Evolutionary conservation across 192 early-diverging fungal species (phyloP).

Genomic region (Funneliformis mosseae): DNA sequence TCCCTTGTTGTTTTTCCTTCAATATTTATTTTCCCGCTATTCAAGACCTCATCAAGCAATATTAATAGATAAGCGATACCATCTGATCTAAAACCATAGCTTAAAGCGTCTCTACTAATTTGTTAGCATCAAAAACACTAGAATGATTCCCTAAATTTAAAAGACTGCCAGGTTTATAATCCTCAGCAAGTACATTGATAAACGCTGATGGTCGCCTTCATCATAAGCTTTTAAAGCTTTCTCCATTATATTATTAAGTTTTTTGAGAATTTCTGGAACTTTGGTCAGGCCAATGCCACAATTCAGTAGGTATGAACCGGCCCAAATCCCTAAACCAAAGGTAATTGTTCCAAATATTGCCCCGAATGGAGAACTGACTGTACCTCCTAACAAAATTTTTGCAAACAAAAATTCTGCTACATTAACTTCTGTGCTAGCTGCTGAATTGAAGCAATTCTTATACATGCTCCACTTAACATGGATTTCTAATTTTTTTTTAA

Average conservation of each 20-base stretch:
- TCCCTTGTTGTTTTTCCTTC: neutral
- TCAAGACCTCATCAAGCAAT: neutral
- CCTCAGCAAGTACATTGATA: neutral
- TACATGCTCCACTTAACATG: too few relatives aligned
- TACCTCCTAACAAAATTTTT: too few relatives aligned
- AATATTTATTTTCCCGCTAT: neutral
- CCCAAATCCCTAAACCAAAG: too few relatives aligned
- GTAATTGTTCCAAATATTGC: too few relatives aligned
- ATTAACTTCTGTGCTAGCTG: too few relatives aligned
- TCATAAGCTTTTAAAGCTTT: neutral
- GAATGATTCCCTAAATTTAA: neutral
- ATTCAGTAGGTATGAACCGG: too few relatives aligned
- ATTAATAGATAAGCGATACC: slow-evolving; percentile 4
- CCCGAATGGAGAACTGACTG: too few relatives aligned
- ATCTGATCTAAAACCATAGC: neutral
- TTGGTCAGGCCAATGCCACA: too few relatives aligned
- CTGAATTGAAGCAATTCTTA: too few relatives aligned
- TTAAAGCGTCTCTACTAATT: neutral
- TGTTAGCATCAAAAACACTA: neutral
- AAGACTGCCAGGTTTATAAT: neutral
- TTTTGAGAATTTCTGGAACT: too few relatives aligned
- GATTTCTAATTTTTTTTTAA: too few relatives aligned
- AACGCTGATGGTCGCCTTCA: neutral
- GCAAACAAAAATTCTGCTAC: too few relatives aligned
- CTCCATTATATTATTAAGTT: neutral